Percentiles rank a stretch among this genome's conserved stretches.
These are phyloP conservation scores for Friedmanniomyces endolithicus DNA, from an alignment of 495 filamentous ascomycete species.

Conservation along the genomic window DNA sequence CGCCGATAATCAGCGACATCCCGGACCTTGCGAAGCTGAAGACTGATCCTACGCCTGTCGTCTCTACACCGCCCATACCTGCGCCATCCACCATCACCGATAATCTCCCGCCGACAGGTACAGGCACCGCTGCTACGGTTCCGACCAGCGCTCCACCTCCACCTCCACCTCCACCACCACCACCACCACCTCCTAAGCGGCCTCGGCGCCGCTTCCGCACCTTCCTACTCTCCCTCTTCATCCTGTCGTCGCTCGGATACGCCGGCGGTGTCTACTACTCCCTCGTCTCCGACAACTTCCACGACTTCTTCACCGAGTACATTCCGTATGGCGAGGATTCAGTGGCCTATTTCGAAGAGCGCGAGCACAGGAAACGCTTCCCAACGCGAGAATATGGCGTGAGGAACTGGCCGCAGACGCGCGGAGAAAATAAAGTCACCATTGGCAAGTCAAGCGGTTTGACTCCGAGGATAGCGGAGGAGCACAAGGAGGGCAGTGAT, in stretches of 20 bases:
- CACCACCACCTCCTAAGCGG: slow-evolving; percentile 30
- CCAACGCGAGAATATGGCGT: slow-evolving; percentile 47
- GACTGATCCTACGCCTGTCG: slow-evolving; percentile 41
- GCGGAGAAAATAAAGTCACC: slow-evolving; percentile 55
- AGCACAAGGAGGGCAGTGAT: slow-evolving; percentile 25
- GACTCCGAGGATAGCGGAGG: slow-evolving; percentile 63
- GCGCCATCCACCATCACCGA: slow-evolving; percentile 20
- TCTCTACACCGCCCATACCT: slow-evolving; percentile 30
- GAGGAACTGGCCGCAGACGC: slow-evolving; percentile 32
- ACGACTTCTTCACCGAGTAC: slow-evolving; percentile 98
- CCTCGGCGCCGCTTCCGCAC: slow-evolving; percentile 67
- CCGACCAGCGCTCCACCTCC: slow-evolving; percentile 18
- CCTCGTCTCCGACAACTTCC: slow-evolving; percentile 88
- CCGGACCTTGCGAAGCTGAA: slow-evolving; percentile 39
- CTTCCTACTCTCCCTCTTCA: slow-evolving; percentile 56
- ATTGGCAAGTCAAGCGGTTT: slow-evolving; percentile 78
- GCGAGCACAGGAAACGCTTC: slow-evolving; percentile 84
- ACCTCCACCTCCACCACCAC: too few species aligned
- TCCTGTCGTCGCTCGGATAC: slow-evolving; percentile 65
- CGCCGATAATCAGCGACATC: slow-evolving; percentile 31
- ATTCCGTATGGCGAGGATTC: slow-evolving; percentile 87
- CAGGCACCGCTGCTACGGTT: slow-evolving; percentile 30
- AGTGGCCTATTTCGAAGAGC: slow-evolving; percentile 94
- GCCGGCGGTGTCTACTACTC: slow-evolving; percentile 84
- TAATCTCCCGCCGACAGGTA: slow-evolving; percentile 22